phyloP scores from a whole-genome alignment of 495 filamentous ascomycete species.

The Choiromyces venosus region DNA sequence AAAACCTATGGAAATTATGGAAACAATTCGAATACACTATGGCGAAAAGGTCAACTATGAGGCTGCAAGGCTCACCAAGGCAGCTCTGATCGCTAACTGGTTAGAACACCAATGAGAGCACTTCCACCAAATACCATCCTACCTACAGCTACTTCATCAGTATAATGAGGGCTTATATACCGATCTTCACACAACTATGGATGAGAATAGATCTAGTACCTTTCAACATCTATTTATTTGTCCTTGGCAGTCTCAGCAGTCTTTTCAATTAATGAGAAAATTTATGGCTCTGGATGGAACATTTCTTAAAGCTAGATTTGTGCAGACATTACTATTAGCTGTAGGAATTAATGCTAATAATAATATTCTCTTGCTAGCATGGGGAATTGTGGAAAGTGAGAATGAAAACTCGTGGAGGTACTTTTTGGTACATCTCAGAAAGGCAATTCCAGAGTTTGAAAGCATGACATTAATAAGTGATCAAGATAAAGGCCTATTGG shows the following conservation, averaged over 20 bases:
- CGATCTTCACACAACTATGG: conserved; percentile 3
- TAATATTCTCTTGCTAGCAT: conserved; percentile 10
- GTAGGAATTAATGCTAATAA: conserved; percentile 20
- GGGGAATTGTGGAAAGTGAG: conserved; percentile 24
- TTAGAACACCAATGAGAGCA: conserved; percentile 6
- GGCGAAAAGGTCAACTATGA: neutral
- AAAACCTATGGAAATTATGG: neutral
- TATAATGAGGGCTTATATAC: neutral
- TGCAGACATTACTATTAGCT: conserved; percentile 14
- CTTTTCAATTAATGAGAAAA: conserved; percentile 10
- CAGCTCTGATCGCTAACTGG: conserved; percentile 7
- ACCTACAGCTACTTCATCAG: conserved; percentile 2
- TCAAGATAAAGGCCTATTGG: conserved; percentile 1
- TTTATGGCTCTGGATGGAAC: conserved; percentile 19
- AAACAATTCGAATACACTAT: conserved; percentile 8
- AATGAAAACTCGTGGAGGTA: conserved; percentile 18
- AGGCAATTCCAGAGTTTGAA: conserved; percentile 8
- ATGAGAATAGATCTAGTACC: neutral
- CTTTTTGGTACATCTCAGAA: conserved; percentile 5
- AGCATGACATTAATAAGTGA: conserved; percentile 7
- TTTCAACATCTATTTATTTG: conserved; percentile 22
- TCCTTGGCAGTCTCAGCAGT: conserved; percentile 5
- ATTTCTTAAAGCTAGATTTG: conserved; percentile 23
- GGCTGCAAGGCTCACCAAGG: conserved; percentile 1
- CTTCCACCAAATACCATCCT: conserved; percentile 12